Evolutionary conservation across 2,329 filamentous ascomycete genomes (phyloP).

Genomic region (Microthyrium microscopicum): DNA sequence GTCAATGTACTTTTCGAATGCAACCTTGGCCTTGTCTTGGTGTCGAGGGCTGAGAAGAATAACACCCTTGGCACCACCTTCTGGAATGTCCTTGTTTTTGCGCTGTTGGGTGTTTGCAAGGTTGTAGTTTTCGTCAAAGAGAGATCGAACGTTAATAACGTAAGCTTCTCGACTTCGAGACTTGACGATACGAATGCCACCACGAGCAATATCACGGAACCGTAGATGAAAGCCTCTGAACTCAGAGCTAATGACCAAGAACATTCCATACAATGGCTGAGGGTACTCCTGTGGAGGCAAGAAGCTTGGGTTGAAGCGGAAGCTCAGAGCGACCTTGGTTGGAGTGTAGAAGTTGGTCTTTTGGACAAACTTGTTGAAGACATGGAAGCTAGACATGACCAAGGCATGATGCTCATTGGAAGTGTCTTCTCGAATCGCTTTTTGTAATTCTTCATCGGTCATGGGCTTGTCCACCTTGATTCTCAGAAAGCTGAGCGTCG

Average conservation of each 20-base stretch:
- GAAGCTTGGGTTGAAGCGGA: constrained; percentile 81
- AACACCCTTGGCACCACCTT: constrained; percentile 95
- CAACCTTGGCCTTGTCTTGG: constrained; percentile 80
- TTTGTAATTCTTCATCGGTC: constrained; percentile 20
- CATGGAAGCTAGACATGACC: constrained; percentile 92
- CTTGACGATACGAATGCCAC: constrained; percentile 97
- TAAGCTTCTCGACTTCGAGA: constrained; percentile 93
- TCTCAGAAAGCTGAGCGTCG: constrained; percentile 50
- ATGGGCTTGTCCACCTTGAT: constrained; percentile 47
- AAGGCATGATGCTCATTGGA: constrained; percentile 89
- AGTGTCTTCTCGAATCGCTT: constrained; percentile 22
- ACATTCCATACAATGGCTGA: constrained; percentile 91
- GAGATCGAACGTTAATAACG: constrained; percentile 82
- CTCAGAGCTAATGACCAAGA: constrained; percentile 92
- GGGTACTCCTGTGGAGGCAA: constrained; percentile 85
- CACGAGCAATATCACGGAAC: constrained; percentile 91
- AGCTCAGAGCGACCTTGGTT: constrained; percentile 94
- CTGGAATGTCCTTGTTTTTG: constrained; percentile 99
- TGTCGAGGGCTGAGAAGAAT: constrained; percentile 86
- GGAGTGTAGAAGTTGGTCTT: constrained; percentile 98
- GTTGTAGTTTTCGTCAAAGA: constrained; percentile 98
- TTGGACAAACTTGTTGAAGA: constrained; percentile 83
- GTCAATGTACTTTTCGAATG: constrained; percentile 99
- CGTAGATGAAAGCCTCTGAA: constrained; percentile 94
- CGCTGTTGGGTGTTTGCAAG: constrained; percentile 96